Conservation (phyloP, 192 early-diverging fungal species). For the Coemansia sp. region DNA sequence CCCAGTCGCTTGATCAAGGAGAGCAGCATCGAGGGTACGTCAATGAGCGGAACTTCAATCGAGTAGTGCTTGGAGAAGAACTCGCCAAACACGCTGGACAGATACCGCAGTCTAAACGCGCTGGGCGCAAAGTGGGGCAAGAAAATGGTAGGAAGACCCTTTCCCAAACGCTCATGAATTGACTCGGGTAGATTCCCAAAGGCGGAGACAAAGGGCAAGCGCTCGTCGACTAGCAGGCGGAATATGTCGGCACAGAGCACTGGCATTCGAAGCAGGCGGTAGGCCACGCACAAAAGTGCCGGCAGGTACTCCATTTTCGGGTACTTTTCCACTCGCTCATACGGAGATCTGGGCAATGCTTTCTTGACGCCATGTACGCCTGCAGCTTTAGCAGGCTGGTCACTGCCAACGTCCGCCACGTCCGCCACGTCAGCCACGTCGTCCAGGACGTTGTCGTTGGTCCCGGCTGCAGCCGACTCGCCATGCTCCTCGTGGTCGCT, state of each 20-base stretch:
- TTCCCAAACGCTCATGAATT: constrained; percentile 26
- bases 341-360: neutral
- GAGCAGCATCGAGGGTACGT: constrained; percentile 23
- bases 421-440: neutral
- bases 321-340: constrained; percentile 22
- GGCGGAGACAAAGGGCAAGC: constrained; percentile 36
- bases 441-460: neutral
- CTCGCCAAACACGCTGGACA: constrained; percentile 13
- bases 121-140: constrained; percentile 20
- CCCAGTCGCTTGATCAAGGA: constrained; percentile 30
- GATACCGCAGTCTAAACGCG: neutral
- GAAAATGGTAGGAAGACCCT: constrained; percentile 19
- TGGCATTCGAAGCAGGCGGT: constrained; percentile 32
- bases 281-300: constrained; percentile 29
- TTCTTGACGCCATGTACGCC: neutral
- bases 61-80: constrained; percentile 29
- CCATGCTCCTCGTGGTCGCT: neutral
- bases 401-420: neutral
- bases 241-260: constrained; percentile 34
- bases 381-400: neutral
- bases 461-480: neutral
- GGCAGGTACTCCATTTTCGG: constrained; percentile 44
- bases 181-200: constrained; percentile 19
- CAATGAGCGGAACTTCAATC: constrained; percentile 21
- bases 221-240: constrained; percentile 39